Conservation (phyloP, 139 green algal genomes). For the Chlorella sp. region DNA sequence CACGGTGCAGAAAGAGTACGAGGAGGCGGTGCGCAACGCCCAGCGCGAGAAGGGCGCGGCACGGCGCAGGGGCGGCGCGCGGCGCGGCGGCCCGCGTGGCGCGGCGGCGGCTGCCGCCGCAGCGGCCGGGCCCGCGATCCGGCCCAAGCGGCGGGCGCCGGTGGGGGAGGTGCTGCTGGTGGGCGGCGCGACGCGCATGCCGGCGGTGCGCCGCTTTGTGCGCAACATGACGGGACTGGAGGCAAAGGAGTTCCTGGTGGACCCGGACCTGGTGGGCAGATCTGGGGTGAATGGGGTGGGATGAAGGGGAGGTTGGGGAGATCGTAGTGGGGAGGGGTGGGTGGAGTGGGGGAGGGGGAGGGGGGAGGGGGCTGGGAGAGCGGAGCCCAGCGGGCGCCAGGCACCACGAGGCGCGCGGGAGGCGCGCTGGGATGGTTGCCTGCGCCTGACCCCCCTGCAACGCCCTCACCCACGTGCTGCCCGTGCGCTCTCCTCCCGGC, state of each 20-base stretch:
- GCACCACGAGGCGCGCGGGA: neutral
- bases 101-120: conserved; percentile 15
- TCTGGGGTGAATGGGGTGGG: neutral
- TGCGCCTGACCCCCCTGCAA: neutral
- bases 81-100: neutral
- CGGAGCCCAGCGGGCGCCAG: neutral
- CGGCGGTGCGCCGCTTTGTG: conserved; percentile 73
- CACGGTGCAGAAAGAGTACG: conserved; percentile 44
- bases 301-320: neutral
- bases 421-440: neutral
- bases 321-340: neutral
- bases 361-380: neutral
- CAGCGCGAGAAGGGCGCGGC: conserved; percentile 8
- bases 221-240: conserved; percentile 84
- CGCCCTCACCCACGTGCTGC: too few relatives aligned
- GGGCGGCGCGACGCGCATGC: conserved; percentile 87
- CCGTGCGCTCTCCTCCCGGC: neutral
- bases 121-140: conserved; percentile 56
- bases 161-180: conserved; percentile 84
- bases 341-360: neutral
- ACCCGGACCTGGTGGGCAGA: conserved; percentile 74
- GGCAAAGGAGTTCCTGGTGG: conserved; percentile 46
- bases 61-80: neutral
- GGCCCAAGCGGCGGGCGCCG: conserved; percentile 63
- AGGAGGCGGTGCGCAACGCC: conserved; percentile 24